A percentile compares a stretch with the other conserved stretches of the same genome.
phyloP scores from a whole-genome alignment of 202 grass and related monocot species.

The Setaria italica region DNA sequence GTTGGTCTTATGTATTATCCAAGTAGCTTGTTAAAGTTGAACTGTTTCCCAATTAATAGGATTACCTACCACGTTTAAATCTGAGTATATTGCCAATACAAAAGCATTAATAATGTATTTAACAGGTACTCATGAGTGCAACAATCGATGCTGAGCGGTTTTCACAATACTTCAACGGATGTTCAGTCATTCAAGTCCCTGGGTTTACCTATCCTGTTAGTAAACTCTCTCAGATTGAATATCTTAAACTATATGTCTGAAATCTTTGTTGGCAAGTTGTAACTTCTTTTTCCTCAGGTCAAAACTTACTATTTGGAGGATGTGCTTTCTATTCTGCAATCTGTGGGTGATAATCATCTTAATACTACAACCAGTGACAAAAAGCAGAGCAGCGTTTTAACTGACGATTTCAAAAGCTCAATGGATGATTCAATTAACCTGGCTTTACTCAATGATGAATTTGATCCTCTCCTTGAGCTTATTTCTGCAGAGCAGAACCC shows the following conservation, averaged over 20 bases:
- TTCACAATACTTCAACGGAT: constrained; percentile 94
- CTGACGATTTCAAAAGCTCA: constrained; percentile 70
- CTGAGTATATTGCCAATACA: constrained; percentile 9
- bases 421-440: constrained; percentile 92
- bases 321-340: constrained; percentile 83
- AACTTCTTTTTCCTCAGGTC: constrained; percentile 60
- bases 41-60: neutral
- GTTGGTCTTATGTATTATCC: constrained; percentile 4
- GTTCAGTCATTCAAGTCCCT: constrained; percentile 93
- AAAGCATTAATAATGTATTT: constrained; percentile 46
- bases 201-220: constrained; percentile 96
- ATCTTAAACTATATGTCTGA: constrained; percentile 37
- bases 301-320: constrained; percentile 98
- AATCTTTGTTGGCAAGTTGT: constrained; percentile 39
- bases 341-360: constrained; percentile 71
- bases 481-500: constrained; percentile 77
- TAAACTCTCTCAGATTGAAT: constrained; percentile 27
- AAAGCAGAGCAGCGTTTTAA: constrained; percentile 51
- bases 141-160: constrained; percentile 89
- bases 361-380: constrained; percentile 46
- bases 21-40: constrained; percentile 9
- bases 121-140: constrained; percentile 96
- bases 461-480: constrained; percentile 88
- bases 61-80: constrained; percentile 5
- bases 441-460: constrained; percentile 84